Evolutionary conservation across 192 early-diverging fungal species (phyloP).

Genomic region (Oehlia diaphana): DNA sequence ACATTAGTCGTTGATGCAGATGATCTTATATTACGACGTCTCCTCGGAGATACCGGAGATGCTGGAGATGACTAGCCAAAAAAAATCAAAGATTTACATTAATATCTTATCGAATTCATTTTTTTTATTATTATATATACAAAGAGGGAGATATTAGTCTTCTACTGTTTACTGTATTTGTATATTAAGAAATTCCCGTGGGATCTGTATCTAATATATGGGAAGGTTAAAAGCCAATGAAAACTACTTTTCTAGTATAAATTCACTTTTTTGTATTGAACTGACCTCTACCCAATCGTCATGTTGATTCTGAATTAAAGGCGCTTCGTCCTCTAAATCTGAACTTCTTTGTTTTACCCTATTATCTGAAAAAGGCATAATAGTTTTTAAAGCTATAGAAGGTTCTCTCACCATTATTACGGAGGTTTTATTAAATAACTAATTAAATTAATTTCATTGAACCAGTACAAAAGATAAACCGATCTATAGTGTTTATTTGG

Average conservation of each 20-base stretch:
- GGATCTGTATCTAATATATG: not conserved
- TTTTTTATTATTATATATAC: not conserved
- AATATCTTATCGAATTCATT: not conserved
- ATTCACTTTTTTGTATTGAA: not conserved
- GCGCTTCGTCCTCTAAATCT: slow-evolving; percentile 23
- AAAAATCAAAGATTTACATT: not conserved
- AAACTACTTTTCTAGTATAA: not conserved
- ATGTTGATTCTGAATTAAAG: slow-evolving; percentile 22
- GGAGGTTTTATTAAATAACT: not conserved
- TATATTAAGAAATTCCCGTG: not conserved
- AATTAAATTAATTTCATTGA: not conserved
- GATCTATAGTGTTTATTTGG: not conserved
- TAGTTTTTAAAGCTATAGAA: slow-evolving; percentile 28
- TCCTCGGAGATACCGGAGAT: not conserved
- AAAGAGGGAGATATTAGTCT: not conserved
- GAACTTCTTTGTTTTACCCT: slow-evolving; percentile 22
- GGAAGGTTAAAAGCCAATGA: not conserved
- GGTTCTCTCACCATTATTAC: slow-evolving; percentile 24
- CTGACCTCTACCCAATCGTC: slow-evolving; percentile 19
- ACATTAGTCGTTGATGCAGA: not conserved
- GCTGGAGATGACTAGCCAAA: not conserved
- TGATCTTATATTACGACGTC: not conserved
- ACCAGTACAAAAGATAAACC: not conserved
- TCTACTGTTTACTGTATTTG: not conserved
- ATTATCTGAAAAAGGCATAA: slow-evolving; percentile 26